These are phyloP conservation scores for Linderniella brevidens DNA, from an alignment of 257 asterid genomes.

Conservation along the genomic window DNA sequence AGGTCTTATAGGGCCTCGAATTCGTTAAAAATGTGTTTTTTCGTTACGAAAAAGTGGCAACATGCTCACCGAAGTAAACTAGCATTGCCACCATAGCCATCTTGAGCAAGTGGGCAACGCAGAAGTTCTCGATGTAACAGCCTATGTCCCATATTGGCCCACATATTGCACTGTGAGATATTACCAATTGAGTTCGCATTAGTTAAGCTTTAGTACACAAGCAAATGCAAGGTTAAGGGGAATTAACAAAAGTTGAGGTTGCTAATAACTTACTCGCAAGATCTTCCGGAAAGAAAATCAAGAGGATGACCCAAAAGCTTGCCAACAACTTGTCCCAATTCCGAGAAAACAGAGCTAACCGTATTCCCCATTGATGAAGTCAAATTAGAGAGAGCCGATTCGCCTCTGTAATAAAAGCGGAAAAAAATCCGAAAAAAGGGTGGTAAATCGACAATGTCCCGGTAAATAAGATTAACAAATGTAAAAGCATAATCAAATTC, in stretches of 20 bases:
- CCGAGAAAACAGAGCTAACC: constrained; percentile 28
- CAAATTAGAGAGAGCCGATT: not conserved
- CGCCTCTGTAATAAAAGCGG: too few relatives aligned
- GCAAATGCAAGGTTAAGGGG: too few relatives aligned
- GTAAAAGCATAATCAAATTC: too few relatives aligned
- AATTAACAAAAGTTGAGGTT: too few relatives aligned
- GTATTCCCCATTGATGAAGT: constrained; percentile 35
- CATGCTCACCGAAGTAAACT: constrained; percentile 26
- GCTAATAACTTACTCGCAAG: constrained; percentile 39
- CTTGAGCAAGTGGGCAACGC: constrained; percentile 33
- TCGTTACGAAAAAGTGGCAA: too few relatives aligned
- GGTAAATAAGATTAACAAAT: too few relatives aligned
- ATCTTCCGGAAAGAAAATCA: constrained; percentile 52
- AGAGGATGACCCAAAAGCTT: constrained; percentile 57
- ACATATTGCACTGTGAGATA: constrained; percentile 21
- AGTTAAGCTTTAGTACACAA: too few relatives aligned
- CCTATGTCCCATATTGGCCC: constrained; percentile 35
- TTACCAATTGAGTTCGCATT: too few relatives aligned
- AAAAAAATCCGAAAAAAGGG: too few relatives aligned
- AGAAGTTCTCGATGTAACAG: constrained; percentile 42
- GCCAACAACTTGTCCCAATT: constrained; percentile 32
- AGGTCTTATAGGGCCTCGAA: too few relatives aligned
- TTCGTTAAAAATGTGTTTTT: too few relatives aligned
- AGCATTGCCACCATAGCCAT: constrained; percentile 20
- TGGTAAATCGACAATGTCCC: too few relatives aligned